phyloP scores from a whole-genome alignment of 2,329 filamentous ascomycete species.

The Dothideomycetes sp. region DNA sequence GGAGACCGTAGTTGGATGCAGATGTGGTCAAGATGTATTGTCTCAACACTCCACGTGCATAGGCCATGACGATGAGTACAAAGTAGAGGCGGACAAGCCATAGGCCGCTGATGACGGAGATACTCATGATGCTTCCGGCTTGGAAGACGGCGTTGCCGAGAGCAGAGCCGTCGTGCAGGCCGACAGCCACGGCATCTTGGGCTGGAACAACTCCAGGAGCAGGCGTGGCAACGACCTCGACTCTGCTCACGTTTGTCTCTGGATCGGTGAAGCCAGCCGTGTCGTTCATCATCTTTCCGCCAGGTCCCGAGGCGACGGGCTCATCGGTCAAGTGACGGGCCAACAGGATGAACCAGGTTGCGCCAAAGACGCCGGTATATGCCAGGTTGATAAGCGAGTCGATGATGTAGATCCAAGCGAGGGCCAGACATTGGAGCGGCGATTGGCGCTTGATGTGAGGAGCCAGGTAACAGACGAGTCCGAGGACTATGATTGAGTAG shows the following conservation, averaged over 20 bases:
- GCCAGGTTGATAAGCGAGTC: conserved; percentile 72
- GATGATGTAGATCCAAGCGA: conserved; percentile 77
- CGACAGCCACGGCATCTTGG: conserved; percentile 43
- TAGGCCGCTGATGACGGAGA: conserved; percentile 62
- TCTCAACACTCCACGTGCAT: conserved; percentile 65
- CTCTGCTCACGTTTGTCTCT: conserved; percentile 45
- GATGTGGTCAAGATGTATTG: conserved; percentile 46
- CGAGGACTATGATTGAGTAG: conserved; percentile 66
- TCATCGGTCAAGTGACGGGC: conserved; percentile 42
- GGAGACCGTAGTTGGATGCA: conserved; percentile 19
- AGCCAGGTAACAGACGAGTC: conserved; percentile 56
- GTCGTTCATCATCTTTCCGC: conserved; percentile 47
- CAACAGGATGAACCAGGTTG: conserved; percentile 76
- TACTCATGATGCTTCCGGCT: conserved; percentile 60
- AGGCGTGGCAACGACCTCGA: conserved; percentile 41
- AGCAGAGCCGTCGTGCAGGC: conserved; percentile 23
- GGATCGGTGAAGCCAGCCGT: conserved; percentile 56
- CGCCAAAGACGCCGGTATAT: conserved; percentile 72
- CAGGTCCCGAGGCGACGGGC: conserved; percentile 22
- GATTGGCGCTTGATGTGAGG: conserved; percentile 70
- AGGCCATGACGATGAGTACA: conserved; percentile 70
- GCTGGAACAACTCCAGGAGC: conserved; percentile 33
- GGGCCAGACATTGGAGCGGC: conserved; percentile 66
- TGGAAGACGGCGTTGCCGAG: conserved; percentile 56
- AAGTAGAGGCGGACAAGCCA: conserved; percentile 76